Evolutionary conservation across 495 filamentous ascomycete genomes (phyloP), one percentile per base, ranked within the genome.

Genomic region (Penicillium lividum): DNA sequence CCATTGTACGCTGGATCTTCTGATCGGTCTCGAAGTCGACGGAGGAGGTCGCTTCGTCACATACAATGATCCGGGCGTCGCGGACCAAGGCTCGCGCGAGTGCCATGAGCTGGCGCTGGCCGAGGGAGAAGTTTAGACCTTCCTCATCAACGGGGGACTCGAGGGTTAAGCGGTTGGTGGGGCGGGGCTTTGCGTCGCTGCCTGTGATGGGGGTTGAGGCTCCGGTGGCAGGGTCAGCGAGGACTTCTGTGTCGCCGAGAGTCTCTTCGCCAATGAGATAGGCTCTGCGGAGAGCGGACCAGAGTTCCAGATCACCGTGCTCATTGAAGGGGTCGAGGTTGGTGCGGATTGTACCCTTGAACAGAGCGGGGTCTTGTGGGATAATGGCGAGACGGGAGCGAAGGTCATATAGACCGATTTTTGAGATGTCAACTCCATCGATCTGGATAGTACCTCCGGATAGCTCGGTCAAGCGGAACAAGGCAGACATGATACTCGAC

Each of bases 21-120:
- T 90, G 85, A 62, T 98, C 93, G 10, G 94, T 98, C 70, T 96
- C 93, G 75, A 97, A 93, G 73, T 98, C 93, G 5, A 98, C 92
- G 5, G 84, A 89, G 4, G 86, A 90, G 0, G 93, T 98, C 0
- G 94, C 93, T 73, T 97, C 94, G 76, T 98, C 93, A 73, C 92
- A 96, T 49, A 98, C 86, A 64, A 97, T 97, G 73, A 97, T 97
- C 63, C 89, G 89, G 0, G 86, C 87, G 30, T 88, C 84, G 31
- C 94, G 84, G 0, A 97, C 93, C 3, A 97, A 83, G 0, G 93
- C 93, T 0, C 93, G 86, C 1, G 93, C 93, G 1, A 98, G 80
- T 4, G 94, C 93, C 89, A 98, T 95, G 13, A 97, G 84, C 66
- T 98, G 93, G 4, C 93, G 86, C 74, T 98, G 93, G 1, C 94